phyloP scores from a whole-genome alignment of 495 filamentous ascomycete species.

The Penicillium crystallinum region DNA sequence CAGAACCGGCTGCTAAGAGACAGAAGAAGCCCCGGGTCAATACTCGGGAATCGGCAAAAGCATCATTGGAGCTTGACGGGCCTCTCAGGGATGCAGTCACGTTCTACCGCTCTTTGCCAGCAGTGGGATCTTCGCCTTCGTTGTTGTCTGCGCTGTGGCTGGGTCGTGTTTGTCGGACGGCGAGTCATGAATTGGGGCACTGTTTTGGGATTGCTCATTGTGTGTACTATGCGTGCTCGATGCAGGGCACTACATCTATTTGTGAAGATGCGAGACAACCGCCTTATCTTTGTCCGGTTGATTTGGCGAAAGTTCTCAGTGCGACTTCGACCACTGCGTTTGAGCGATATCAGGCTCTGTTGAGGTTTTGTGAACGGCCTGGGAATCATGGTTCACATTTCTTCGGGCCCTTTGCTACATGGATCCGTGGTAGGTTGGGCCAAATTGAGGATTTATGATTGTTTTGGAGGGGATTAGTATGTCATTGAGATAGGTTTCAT shows the following conservation, averaged over 20 bases:
- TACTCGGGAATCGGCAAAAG: neutral
- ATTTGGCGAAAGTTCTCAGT: conserved; percentile 48
- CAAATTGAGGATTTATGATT: neutral
- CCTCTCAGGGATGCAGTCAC: conserved; percentile 9
- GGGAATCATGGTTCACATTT: neutral
- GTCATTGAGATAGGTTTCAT: too few species aligned
- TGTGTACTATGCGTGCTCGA: conserved; percentile 63
- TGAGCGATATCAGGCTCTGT: conserved; percentile 40
- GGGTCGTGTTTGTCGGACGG: conserved; percentile 51
- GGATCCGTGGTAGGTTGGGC: conserved; percentile 10
- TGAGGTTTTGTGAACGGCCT: conserved; percentile 36
- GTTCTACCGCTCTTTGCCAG: conserved; percentile 1
- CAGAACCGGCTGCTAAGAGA: neutral
- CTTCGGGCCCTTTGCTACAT: conserved; percentile 21
- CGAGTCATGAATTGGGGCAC: conserved; percentile 60
- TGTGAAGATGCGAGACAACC: conserved; percentile 62
- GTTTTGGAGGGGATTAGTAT: too few species aligned
- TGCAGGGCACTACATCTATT: conserved; percentile 59
- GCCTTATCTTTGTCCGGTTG: conserved; percentile 62
- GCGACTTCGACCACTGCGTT: conserved; percentile 26
- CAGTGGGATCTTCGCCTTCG: neutral
- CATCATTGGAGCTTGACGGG: neutral
- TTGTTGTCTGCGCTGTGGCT: conserved; percentile 44
- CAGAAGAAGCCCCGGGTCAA: neutral
- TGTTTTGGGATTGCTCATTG: conserved; percentile 64